phyloP scores from a whole-genome alignment of 2,329 filamentous ascomycete species.

The Neonectria neomacrospora region DNA sequence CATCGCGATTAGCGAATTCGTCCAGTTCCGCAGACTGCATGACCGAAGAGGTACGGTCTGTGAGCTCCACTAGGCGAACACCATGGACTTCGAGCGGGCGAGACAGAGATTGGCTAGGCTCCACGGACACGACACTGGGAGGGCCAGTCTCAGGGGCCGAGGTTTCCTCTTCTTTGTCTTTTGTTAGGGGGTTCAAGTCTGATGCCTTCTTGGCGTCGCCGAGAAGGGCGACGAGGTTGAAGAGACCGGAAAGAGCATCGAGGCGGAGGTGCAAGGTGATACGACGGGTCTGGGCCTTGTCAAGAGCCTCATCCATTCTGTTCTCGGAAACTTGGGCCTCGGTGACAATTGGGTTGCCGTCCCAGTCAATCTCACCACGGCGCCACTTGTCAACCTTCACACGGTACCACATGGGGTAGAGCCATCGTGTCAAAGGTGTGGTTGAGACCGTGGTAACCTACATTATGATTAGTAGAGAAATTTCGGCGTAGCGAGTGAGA shows the following conservation, averaged over 20 bases:
- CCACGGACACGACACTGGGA: constrained; percentile 6
- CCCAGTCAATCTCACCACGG: constrained; percentile 91
- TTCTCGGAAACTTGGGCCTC: constrained; percentile 42
- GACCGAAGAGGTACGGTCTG: constrained; percentile 91
- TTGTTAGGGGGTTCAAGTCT: background rate
- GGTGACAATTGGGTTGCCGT: constrained; percentile 51
- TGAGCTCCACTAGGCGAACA: constrained; percentile 86
- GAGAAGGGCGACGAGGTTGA: constrained; percentile 45
- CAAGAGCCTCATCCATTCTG: constrained; percentile 43
- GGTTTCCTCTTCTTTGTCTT: constrained; percentile 19
- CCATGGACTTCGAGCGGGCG: constrained; percentile 66
- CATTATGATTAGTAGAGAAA: constrained; percentile 2
- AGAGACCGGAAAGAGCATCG: constrained; percentile 44
- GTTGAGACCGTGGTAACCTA: constrained; percentile 82
- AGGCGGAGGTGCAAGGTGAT: constrained; percentile 45
- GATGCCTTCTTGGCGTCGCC: constrained; percentile 35
- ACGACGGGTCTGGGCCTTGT: constrained; percentile 42
- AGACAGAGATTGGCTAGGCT: background rate
- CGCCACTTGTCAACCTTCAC: constrained; percentile 68
- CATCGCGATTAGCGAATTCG: constrained; percentile 78
- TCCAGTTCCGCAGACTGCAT: constrained; percentile 91
- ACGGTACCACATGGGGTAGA: constrained; percentile 77
- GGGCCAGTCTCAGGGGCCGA: constrained; percentile 5
- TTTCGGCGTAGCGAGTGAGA: background rate
- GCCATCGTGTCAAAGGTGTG: constrained; percentile 76